These are phyloP conservation scores for Amphirosellinia nigrospora DNA, from an alignment of 495 filamentous ascomycete species.

Conservation along the genomic window DNA sequence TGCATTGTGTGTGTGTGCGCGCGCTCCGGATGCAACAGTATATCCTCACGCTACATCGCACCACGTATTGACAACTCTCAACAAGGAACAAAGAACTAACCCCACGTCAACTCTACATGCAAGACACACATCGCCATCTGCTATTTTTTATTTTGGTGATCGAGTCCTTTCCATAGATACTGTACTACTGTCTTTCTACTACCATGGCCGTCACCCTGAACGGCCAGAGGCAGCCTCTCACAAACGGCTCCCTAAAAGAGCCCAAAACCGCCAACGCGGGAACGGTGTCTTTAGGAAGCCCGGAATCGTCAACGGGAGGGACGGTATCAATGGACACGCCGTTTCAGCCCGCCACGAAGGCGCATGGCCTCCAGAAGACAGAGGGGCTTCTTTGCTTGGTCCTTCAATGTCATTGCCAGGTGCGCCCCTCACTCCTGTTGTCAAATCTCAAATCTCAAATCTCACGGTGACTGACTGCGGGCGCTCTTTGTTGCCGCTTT, in stretches of 20 bases:
- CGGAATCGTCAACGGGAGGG: conserved; percentile 33
- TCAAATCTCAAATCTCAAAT: not conserved
- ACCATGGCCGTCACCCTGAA: conserved; percentile 34
- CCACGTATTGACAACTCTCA: not conserved
- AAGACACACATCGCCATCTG: not conserved
- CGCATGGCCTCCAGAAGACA: conserved; percentile 29
- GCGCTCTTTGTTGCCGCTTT: conserved; percentile 1
- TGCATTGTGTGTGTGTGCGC: conserved; percentile 7
- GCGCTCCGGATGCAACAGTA: conserved; percentile 19
- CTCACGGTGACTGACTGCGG: conserved; percentile 11
- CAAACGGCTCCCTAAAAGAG: conserved; percentile 44
- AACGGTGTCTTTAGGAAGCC: conserved; percentile 43
- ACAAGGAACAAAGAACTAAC: not conserved
- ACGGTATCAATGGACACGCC: conserved; percentile 17
- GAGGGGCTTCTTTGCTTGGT: conserved; percentile 53
- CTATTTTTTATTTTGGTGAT: not conserved
- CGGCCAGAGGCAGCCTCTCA: conserved; percentile 25
- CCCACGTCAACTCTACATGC: not conserved
- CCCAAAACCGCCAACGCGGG: conserved; percentile 34
- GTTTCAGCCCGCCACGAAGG: conserved; percentile 32
- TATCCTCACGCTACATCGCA: conserved; percentile 2
- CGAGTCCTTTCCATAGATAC: not conserved
- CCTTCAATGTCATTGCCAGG: conserved; percentile 66
- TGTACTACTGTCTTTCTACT: not conserved
- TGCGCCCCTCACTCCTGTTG: conserved; percentile 42